phyloP scores from a whole-genome alignment of 1,139 yeast genomes.

The Pichia inconspicua region DNA sequence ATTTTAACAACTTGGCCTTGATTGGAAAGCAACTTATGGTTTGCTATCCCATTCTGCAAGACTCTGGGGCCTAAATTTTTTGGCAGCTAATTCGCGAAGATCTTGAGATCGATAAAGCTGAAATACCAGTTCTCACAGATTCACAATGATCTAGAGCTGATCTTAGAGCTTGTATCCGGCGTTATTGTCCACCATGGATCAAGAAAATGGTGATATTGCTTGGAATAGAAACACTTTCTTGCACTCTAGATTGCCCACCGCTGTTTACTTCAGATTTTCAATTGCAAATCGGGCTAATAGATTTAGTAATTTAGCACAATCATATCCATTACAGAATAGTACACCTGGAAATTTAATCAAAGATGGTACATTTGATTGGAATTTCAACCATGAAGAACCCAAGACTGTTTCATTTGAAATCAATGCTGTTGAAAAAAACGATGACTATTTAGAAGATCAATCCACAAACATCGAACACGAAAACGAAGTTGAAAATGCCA shows the following conservation, averaged over 20 bases:
- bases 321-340: background rate
- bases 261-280: slow-evolving; percentile 16
- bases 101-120: no score
- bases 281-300: slow-evolving; percentile 11
- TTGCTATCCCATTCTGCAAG: no score
- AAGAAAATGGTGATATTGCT: background rate
- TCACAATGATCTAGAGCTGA: no score
- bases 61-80: no score
- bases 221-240: slow-evolving; percentile 2
- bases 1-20: no score
- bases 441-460: background rate
- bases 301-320: slow-evolving; percentile 1
- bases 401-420: background rate
- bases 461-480: background rate
- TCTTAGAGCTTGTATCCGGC: no score
- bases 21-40: no score
- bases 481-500: background rate
- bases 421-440: background rate
- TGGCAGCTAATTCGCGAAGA: no score
- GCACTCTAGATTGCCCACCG: slow-evolving; percentile 5
- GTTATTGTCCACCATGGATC: background rate
- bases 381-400: background rate
- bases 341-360: slow-evolving; percentile 1
- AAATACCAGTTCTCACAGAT: no score
- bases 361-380: background rate